A percentile compares a stretch with the other conserved stretches of the same genome.
Conservation (phyloP, 177 flowering plant genomes). For the Vitis hybrid region DNA sequence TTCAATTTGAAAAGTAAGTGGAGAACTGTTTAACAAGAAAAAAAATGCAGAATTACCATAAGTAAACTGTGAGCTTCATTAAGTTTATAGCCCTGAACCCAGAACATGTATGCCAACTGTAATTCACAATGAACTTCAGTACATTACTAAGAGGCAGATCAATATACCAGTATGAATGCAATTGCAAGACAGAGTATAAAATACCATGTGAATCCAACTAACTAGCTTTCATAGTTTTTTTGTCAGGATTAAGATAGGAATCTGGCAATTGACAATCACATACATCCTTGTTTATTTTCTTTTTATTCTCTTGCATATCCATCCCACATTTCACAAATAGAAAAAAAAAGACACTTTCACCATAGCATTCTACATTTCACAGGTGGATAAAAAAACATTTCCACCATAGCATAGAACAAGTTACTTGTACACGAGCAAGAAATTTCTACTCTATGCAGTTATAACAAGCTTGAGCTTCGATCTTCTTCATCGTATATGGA, state of each 20-base stretch:
- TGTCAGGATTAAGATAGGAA: neutral
- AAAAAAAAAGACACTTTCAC: neutral
- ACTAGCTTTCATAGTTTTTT: neutral
- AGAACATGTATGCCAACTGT: constrained; percentile 93
- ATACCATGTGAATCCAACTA: neutral
- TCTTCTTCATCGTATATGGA: neutral
- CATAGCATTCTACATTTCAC: neutral
- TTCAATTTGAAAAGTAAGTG: neutral
- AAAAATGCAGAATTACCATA: constrained; percentile 46
- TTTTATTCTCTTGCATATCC: neutral
- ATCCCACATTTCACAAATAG: neutral
- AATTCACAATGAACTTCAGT: constrained; percentile 16
- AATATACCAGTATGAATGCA: neutral
- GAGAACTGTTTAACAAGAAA: neutral
- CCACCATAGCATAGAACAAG: too few relatives aligned
- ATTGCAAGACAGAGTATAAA: neutral
- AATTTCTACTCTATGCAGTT: neutral
- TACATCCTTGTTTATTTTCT: neutral
- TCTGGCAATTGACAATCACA: neutral
- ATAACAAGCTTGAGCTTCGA: neutral
- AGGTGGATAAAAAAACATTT: too few relatives aligned
- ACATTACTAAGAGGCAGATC: neutral
- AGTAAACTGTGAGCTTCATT: constrained; percentile 60
- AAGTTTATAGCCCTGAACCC: constrained; percentile 91
- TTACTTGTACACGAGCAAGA: neutral